phyloP scores from a whole-genome alignment of 2,329 filamentous ascomycete species.

The Trichophyton mentagrophytes region DNA sequence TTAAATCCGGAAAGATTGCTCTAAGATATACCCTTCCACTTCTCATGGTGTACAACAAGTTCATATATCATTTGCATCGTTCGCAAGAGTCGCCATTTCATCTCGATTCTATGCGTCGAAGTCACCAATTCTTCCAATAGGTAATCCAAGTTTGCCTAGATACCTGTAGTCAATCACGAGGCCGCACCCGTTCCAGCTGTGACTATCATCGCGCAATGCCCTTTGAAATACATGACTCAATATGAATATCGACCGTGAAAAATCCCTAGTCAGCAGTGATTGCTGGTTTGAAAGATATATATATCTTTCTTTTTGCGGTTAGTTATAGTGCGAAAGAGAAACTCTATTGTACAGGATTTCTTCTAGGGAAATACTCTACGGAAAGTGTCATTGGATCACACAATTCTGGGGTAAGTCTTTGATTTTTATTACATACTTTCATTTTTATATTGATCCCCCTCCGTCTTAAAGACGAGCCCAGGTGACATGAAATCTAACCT shows the following conservation, averaged over 20 bases:
- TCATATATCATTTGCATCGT: not conserved
- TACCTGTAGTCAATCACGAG: not conserved
- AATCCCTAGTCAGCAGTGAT: too few relatives aligned
- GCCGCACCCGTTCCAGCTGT: not conserved
- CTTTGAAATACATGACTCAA: too few relatives aligned
- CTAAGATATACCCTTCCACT: not conserved
- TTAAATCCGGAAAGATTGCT: conserved; percentile 3
- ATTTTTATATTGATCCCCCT: not conserved
- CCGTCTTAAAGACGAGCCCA: not conserved
- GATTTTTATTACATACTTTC: not conserved
- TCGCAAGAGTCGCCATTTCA: not conserved
- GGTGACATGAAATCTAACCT: not conserved
- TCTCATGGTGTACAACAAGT: not conserved
- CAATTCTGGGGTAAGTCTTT: not conserved
- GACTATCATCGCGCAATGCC: not conserved
- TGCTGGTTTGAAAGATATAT: too few relatives aligned
- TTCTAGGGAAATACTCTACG: too few relatives aligned
- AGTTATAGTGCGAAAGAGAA: too few relatives aligned
- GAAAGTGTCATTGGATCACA: not conserved
- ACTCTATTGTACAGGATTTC: too few relatives aligned
- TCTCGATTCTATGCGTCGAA: not conserved
- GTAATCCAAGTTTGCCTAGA: not conserved
- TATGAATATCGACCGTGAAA: not conserved
- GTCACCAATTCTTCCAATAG: not conserved
- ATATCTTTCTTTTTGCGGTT: too few relatives aligned